Conservation (phyloP, 202 grass and related monocot species). For the Digitaria exilis region DNA sequence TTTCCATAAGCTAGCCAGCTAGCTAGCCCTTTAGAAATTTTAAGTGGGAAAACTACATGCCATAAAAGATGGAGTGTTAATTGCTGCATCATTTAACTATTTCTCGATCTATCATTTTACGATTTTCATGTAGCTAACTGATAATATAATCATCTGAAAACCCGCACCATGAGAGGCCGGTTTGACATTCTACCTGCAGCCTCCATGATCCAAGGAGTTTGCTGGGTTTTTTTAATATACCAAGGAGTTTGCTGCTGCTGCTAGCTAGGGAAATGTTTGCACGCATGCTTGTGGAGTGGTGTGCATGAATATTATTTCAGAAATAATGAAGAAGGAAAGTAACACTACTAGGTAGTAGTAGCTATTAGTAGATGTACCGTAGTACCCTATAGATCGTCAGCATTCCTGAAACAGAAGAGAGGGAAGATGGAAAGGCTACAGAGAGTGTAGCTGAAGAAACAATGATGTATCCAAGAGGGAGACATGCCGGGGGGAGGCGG, state of each 20-base stretch:
- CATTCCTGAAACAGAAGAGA: neutral
- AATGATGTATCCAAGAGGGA: conserved; percentile 11
- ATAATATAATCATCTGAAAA: neutral
- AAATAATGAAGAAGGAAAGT: neutral
- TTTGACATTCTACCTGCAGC: no score
- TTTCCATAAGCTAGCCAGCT: neutral
- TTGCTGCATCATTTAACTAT: neutral
- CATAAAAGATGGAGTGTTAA: neutral
- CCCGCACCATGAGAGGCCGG: neutral
- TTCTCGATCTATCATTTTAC: neutral
- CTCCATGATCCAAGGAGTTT: neutral
- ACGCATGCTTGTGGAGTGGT: neutral
- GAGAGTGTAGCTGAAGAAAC: conserved; percentile 29
- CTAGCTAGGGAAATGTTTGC: neutral
- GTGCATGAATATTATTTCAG: neutral
- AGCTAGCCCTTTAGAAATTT: neutral
- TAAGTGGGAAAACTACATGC: neutral
- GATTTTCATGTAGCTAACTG: neutral
- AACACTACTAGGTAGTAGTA: neutral
- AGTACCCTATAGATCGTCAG: neutral
- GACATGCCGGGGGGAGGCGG: neutral
- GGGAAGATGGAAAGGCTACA: neutral
- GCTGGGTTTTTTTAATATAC: no score
- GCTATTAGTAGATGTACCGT: neutral
- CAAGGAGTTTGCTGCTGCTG: neutral